These are phyloP conservation scores for Trichoderma breve DNA, from an alignment of 2,329 filamentous ascomycete genomes.

Conservation along the genomic window DNA sequence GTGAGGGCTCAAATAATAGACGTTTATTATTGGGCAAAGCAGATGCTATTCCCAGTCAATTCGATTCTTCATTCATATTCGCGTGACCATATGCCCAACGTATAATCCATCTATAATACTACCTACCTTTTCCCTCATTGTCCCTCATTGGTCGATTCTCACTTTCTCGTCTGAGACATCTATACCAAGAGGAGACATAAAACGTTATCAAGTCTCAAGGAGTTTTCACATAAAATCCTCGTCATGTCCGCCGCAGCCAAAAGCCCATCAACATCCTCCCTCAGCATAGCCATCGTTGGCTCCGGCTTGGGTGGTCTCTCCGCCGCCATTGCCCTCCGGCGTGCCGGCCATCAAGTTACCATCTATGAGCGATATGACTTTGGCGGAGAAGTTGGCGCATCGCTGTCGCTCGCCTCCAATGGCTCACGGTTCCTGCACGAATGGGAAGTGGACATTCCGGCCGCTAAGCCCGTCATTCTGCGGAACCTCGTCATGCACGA, in stretches of 20 bases:
- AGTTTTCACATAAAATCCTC: background rate
- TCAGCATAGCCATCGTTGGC: constrained; percentile 40
- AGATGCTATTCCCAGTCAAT: background rate
- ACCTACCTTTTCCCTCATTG: background rate
- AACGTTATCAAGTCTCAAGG: background rate
- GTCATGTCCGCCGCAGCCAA: background rate
- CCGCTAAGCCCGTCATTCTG: constrained; percentile 59
- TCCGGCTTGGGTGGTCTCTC: constrained; percentile 41
- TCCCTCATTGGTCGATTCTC: background rate
- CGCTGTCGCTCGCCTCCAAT: constrained; percentile 62
- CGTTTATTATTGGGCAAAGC: background rate
- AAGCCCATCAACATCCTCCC: constrained; percentile 10
- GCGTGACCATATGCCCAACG: background rate
- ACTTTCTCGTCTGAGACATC: background rate
- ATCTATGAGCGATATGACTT: constrained; percentile 63
- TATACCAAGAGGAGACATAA: background rate
- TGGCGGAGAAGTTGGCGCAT: constrained; percentile 62
- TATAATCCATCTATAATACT: background rate
- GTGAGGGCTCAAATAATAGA: background rate
- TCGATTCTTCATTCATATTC: background rate
- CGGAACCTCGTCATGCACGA: constrained; percentile 61
- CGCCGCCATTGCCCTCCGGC: constrained; percentile 40
- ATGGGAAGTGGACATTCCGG: constrained; percentile 59
- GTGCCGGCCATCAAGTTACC: constrained; percentile 44
- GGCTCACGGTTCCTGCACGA: constrained; percentile 62